A percentile compares a stretch with the other conserved stretches of the same genome.
Evolutionary conservation across 768 basidiomycete genomes (phyloP).

Genomic region (Ephemerocybe angulata): DNA sequence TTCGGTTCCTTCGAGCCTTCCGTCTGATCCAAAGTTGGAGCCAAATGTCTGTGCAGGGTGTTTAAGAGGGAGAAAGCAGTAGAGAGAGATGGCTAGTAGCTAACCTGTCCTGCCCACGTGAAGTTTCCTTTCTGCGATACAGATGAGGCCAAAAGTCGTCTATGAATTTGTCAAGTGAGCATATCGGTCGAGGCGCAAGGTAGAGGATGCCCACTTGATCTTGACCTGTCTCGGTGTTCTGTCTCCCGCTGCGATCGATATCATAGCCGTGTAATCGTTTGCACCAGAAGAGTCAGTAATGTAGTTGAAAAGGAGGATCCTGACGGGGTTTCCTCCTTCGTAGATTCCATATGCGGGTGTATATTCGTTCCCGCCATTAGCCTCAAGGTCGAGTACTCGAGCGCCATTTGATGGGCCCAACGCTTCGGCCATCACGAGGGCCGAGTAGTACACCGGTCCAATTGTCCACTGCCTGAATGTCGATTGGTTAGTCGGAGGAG

Average conservation of each 20-base stretch:
- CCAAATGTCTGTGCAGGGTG: slow-evolving; percentile 48
- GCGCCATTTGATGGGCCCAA: slow-evolving; percentile 63
- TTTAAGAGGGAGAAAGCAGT: too few relatives aligned
- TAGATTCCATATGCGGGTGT: slow-evolving; percentile 75
- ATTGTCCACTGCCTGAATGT: slow-evolving; percentile 66
- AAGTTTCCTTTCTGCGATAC: slow-evolving; percentile 54
- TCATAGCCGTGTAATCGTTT: slow-evolving; percentile 41
- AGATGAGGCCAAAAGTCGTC: slow-evolving; percentile 49
- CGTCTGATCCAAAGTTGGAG: slow-evolving; percentile 58
- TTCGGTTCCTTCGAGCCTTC: slow-evolving; percentile 50
- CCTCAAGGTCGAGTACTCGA: slow-evolving; percentile 63
- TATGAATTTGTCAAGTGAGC: slow-evolving; percentile 16
- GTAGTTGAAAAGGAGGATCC: slow-evolving; percentile 72
- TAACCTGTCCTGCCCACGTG: slow-evolving; percentile 59
- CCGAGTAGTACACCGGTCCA: slow-evolving; percentile 71
- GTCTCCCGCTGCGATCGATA: slow-evolving; percentile 49
- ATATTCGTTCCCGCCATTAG: slow-evolving; percentile 45
- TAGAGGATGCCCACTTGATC: slow-evolving; percentile 47
- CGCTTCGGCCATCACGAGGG: slow-evolving; percentile 65
- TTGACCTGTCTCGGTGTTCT: slow-evolving; percentile 44
- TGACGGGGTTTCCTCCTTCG: slow-evolving; percentile 58
- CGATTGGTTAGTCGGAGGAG: slow-evolving; percentile 53
- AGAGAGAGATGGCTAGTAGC: slow-evolving; percentile 6
- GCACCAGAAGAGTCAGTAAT: slow-evolving; percentile 56
- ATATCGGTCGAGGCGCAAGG: neutral